phyloP scores from a whole-genome alignment of 75 land plant species.

The Azolla pinnata region DNA sequence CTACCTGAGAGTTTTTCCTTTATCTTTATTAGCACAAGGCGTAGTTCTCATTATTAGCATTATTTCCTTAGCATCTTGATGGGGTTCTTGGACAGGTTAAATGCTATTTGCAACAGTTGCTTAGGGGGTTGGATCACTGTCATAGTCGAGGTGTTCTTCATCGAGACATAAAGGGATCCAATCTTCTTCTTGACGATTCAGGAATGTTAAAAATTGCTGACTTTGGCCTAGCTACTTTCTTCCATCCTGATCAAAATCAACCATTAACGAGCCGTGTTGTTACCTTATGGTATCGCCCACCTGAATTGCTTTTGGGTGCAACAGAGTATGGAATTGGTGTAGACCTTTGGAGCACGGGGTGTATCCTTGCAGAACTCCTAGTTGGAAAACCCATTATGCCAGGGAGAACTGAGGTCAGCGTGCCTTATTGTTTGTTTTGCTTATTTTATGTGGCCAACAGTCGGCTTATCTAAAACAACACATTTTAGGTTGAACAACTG shows the following conservation, averaged over 20 bases:
- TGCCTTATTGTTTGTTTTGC: no score
- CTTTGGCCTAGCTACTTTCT: slow-evolving; percentile 67
- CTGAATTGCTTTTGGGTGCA: slow-evolving; percentile 69
- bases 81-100: slow-evolving; percentile 43
- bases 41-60: no score
- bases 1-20: no score
- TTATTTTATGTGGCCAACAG: no score
- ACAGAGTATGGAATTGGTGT: slow-evolving; percentile 69
- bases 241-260: slow-evolving; percentile 46
- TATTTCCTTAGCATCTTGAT: no score
- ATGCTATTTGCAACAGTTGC: slow-evolving; percentile 65
- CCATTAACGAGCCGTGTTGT: slow-evolving; percentile 75
- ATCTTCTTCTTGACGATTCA: slow-evolving; percentile 54
- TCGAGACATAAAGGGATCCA: slow-evolving; percentile 76
- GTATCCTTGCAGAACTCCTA: slow-evolving; percentile 71
- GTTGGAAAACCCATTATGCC: slow-evolving; percentile 75
- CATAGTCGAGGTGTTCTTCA: slow-evolving; percentile 60
- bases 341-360: slow-evolving; percentile 88
- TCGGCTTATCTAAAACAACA: no score
- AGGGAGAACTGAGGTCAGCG: slow-evolving; percentile 77
- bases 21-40: no score
- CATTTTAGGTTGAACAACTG: slow-evolving; percentile 72
- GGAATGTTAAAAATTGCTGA: slow-evolving; percentile 76
- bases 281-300: slow-evolving; percentile 91
- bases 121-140: slow-evolving; percentile 75